Base-by-base conservation (phyloP, 306 rosid species). In the Dalbergia cultrata region DNA sequence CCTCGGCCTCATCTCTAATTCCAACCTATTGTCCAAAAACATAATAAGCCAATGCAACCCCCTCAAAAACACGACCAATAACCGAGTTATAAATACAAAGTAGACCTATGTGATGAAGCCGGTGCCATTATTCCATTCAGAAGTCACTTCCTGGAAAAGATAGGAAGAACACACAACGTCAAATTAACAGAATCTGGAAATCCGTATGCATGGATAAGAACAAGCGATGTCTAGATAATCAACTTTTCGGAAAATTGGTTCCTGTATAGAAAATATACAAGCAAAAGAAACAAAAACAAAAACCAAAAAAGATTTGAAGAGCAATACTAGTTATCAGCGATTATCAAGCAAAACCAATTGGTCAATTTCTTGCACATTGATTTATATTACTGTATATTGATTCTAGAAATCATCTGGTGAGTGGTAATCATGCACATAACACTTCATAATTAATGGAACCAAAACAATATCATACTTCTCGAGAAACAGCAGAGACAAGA, bases 131-230 rank as follows among this genome's bases (percentile, higher is more conserved):
- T 54, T 37, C 79, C 85, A 59, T 84, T 77, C 80, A 60, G 16
- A 80, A 79, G 13, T 92, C 92, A 88, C 92, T 54, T 54, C 60
- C 97, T 92, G 64, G 59, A 82, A 82, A 79, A 72, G 39, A 56
- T 47, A 74, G 5, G 56, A 78, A 57, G 12, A 7, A 37, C 11
- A 22, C 49, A 62, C 41, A 62, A 26, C 53, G 74, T 59, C 49
- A 45, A n/a, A 56, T 41, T n/a, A 72, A 61, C 49, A 21, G 39
- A 80, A 61, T 58, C 44, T 22, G 39, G 3, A 72, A 66, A 52
- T 54, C 3, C 52, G 39, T 39, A 70, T 13, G 31, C n/a, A 44
- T 35, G n/a, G n/a, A 26, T 37, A 57, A 9, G 50, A 58, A 22
- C 21, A 4, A 49, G 4, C 4, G 7, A 61, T 76, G 26, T 41